Evolutionary conservation across 2,329 filamentous ascomycete genomes (phyloP), one percentile per base, ranked within the genome.

Genomic region (Fusarium sp.): DNA sequence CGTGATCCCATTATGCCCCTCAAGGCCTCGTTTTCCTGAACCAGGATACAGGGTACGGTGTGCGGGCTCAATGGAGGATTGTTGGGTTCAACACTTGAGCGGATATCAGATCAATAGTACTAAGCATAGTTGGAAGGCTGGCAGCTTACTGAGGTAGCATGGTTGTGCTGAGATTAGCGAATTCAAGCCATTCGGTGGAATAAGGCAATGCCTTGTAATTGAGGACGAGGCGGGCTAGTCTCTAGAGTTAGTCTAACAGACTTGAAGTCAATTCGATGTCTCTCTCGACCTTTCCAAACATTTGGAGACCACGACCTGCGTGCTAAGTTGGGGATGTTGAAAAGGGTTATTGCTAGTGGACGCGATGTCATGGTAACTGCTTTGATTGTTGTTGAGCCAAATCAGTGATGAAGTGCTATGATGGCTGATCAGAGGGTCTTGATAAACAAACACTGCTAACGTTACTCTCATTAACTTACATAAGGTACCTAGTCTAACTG

Each of bases 191-290:
- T 37, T 48, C 29, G 2, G 50, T 53, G 1, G 50, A 21, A 9
- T 53, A 53, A 11, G 41, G 50, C 29, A 53, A n/a, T 10, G 31
- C 41, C 29, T 53, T 53, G 29, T 48, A 53, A 11, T 53, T 53
- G 8, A 53, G 50, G 8, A 53, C 21, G 8, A 53, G 41, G 4
- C 41, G 50, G 14, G 50, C 50, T 53, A 4, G 3, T 13, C 6
- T 13, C 5, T 6, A 11, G 4, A 6, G 31, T 53, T 21, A 53
- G 29, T n/a, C 11, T 21, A 11, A 20, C 6, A 7, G 8, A 6
- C 15, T 13, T 11, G 11, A 20, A 4, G 14, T 36, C 6, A 14
- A 4, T 8, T n/a, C n/a, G 3, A 7, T 7, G 21, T 11, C 2
- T 6, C 6, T 18, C 6, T 18, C 29, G 17, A 53, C 50, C 41